A percentile compares a stretch with the other conserved stretches of the same genome.
Evolutionary conservation across 176 grass and related monocot genomes (phyloP).

Genomic region (Stipa capillata): DNA sequence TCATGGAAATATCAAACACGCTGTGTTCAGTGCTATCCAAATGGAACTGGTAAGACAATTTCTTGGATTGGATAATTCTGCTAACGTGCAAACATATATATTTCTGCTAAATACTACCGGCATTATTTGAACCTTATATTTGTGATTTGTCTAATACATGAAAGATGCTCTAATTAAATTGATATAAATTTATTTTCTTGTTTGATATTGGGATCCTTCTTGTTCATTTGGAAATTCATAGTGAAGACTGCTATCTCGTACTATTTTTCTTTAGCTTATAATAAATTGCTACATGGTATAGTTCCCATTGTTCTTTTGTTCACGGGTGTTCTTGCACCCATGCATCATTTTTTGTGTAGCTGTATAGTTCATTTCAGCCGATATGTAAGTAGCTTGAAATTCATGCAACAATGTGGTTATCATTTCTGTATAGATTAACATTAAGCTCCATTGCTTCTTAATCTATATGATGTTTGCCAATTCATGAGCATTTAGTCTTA

Average conservation of each 20-base stretch:
- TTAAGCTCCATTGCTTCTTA: not conserved
- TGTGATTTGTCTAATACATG: not conserved
- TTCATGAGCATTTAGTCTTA: not conserved
- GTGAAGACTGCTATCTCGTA: not conserved
- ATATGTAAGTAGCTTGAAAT: not conserved
- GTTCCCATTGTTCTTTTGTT: not conserved
- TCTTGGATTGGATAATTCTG: not conserved
- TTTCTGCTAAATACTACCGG: not conserved
- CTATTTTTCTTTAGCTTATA: not conserved
- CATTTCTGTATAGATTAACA: not conserved
- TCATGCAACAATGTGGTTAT: not conserved
- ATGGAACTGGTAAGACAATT: conserved; percentile 44
- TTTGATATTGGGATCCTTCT: conserved; percentile 1
- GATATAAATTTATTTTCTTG: not conserved
- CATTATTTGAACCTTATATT: not conserved
- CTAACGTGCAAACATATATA: not conserved
- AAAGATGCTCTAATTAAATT: not conserved
- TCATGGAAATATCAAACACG: conserved; percentile 54
- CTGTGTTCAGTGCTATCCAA: conserved; percentile 59
- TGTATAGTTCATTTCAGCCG: not conserved
- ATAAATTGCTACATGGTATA: not conserved
- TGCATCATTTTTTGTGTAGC: not conserved
- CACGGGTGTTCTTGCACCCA: not conserved
- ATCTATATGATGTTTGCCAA: not conserved
- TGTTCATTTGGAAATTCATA: not conserved